Evolutionary conservation across 495 filamentous ascomycete species (phyloP).

Genomic region (Lindgomyces ingoldianus): DNA sequence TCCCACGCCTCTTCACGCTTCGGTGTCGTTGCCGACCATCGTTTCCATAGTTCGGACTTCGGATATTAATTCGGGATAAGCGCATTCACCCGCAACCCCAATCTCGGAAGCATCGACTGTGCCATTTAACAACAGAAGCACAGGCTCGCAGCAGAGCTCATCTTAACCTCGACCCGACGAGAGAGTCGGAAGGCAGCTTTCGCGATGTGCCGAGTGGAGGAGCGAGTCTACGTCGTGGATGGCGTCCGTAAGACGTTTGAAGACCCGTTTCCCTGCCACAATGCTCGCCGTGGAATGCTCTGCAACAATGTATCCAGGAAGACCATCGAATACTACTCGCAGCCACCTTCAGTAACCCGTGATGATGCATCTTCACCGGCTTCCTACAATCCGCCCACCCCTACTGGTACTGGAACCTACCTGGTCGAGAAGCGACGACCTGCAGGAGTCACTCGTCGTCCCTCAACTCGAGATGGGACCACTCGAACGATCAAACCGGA

Average conservation of each 20-base stretch:
- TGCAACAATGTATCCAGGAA: conserved; percentile 22
- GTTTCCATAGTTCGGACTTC: conserved; percentile 32
- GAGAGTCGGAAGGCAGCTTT: background rate
- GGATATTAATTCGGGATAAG: conserved; percentile 26
- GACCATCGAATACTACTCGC: conserved; percentile 23
- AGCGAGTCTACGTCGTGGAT: conserved; percentile 29
- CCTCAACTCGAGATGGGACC: conserved; percentile 24
- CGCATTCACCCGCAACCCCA: background rate
- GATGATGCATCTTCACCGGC: conserved; percentile 30
- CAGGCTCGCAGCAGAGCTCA: background rate
- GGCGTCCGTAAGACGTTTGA: conserved; percentile 22
- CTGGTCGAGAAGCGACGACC: conserved; percentile 24
- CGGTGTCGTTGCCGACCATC: background rate
- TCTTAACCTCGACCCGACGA: conserved; percentile 3
- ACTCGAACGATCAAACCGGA: conserved; percentile 20
- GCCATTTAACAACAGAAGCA: background rate
- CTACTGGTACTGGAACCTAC: conserved; percentile 26
- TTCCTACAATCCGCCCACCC: conserved; percentile 31
- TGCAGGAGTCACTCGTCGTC: conserved; percentile 6
- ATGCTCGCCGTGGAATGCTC: conserved; percentile 2
- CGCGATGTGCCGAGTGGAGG: conserved; percentile 32
- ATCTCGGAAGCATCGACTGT: background rate
- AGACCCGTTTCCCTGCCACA: conserved; percentile 18
- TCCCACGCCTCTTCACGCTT: background rate
- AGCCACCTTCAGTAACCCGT: conserved; percentile 13